Percentiles rank a stretch among this genome's conserved stretches.
Evolutionary conservation across 2,329 filamentous ascomycete species (phyloP).

Genomic region (Hypoxylon sp.): DNA sequence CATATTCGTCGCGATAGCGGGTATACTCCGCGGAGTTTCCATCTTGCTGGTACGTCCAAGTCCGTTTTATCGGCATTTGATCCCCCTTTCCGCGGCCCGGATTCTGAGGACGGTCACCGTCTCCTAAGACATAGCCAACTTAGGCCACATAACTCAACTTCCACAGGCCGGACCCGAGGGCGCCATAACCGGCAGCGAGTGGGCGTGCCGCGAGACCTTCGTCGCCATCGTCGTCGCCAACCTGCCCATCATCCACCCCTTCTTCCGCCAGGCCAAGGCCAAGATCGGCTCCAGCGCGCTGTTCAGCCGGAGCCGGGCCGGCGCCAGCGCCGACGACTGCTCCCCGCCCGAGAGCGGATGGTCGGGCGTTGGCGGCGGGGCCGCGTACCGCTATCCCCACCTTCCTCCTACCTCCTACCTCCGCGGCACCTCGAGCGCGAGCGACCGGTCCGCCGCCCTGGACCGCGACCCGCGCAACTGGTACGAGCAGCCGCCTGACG

Average conservation of each 20-base stretch:
- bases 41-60: conserved; percentile 47
- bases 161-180: conserved; percentile 31
- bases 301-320: conserved; percentile 23
- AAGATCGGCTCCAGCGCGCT: conserved; percentile 31
- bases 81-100: not conserved
- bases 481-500: not conserved
- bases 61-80: too few relatives aligned
- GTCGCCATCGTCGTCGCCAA: conserved; percentile 51
- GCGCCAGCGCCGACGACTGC: conserved; percentile 4
- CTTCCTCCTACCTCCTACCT: conserved; percentile 4
- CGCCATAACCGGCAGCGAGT: conserved; percentile 36
- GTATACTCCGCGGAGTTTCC: conserved; percentile 55
- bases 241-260: conserved; percentile 36
- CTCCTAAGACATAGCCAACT: not conserved
- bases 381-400: not conserved
- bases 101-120: not conserved
- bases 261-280: conserved; percentile 25
- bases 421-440: conserved; percentile 20
- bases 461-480: not conserved
- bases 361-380: not conserved
- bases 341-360: conserved; percentile 15
- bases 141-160: not conserved
- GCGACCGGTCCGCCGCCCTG: conserved; percentile 32
- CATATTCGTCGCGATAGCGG: conserved; percentile 57
- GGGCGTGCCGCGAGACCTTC: conserved; percentile 51